These are phyloP conservation scores for Taxillus chinensis DNA, from an alignment of 164 flowering plant genomes.

Conservation along the genomic window DNA sequence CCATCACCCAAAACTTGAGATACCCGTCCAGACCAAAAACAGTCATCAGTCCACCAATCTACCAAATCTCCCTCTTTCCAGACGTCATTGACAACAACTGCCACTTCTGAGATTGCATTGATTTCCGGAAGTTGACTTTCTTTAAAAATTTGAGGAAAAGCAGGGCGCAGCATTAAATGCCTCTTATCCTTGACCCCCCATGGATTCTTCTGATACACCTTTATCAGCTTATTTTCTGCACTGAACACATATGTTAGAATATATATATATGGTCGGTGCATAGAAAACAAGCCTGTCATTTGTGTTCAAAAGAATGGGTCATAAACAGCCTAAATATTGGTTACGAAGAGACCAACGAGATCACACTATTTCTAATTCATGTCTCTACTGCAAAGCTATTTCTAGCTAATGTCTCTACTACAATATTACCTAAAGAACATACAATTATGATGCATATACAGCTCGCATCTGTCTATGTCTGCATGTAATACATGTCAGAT, in stretches of 20 bases:
- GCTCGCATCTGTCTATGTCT: too few species aligned
- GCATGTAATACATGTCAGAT: background rate
- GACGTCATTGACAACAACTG: slow-evolving; percentile 31
- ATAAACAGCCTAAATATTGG: too few species aligned
- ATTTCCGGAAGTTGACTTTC: slow-evolving; percentile 31
- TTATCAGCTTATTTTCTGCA: slow-evolving; percentile 18
- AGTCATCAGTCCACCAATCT: slow-evolving; percentile 59
- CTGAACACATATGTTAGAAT: background rate
- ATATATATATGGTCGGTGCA: background rate
- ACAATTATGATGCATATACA: too few species aligned
- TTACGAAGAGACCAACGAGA: too few species aligned
- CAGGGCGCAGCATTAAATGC: slow-evolving; percentile 73
- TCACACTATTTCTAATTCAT: too few species aligned
- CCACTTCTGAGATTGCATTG: slow-evolving; percentile 26
- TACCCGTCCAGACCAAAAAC: slow-evolving; percentile 70
- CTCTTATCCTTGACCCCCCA: slow-evolving; percentile 4
- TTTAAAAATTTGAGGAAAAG: slow-evolving; percentile 40
- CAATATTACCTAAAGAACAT: background rate
- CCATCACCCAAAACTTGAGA: slow-evolving; percentile 30
- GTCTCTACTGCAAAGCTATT: background rate
- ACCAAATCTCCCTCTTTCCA: slow-evolving; percentile 85
- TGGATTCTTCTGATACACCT: slow-evolving; percentile 25
- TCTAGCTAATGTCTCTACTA: background rate
- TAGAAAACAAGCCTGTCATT: too few species aligned
- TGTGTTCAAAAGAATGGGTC: too few species aligned